Base-by-base conservation (phyloP, 148 eudicot genomes). In the Hydrangea macrophylla region DNA sequence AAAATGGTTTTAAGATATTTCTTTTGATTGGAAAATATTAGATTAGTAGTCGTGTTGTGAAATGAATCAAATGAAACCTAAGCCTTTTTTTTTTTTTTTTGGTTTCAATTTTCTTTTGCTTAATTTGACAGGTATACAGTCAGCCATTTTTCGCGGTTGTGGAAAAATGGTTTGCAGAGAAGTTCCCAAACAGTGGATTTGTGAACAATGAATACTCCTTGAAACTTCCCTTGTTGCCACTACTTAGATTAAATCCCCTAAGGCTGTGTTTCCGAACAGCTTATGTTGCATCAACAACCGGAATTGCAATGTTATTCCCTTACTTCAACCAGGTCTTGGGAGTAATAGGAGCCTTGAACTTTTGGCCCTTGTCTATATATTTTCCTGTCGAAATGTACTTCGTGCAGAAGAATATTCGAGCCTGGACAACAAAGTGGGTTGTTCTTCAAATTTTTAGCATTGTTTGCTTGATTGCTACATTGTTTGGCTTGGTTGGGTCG, bases 301-400 rank as follows among this genome's bases (percentile, higher is more conserved):
- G 37, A 58, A 56, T 85, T 62, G 86, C 88, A 53, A 50, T 77
- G 39, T 22, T 53, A 26, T 77, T 85, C 59, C 88, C 88, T 24
- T 85, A 82, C 69, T 84, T 84, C 81, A 84, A 84, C 73, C 76
- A 79, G 59, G 88, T 84, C 7, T 54, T 84, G 56, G 88, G 85
- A 22, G 75, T 82, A 58, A 59, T 82, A 22, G 88, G 88, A 22
- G 86, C 88, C 44, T 73, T 85, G 28, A 85, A 76, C 33, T 82
- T 72, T 58, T 85, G 88, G 88, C 91, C 89, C 20, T 48, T 86
- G 61, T 73, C 82, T 0, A 89, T 89, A 68, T 87, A 90, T 64
- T 90, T 90, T 51, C 96, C 92, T 0, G 83, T 87, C 27, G 88
- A 89, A 68, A 89, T 89, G 83, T 86, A 81, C 65, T 58, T 86